phyloP scores from a whole-genome alignment of 331 rosid species.

The Stylosanthes scabra region DNA sequence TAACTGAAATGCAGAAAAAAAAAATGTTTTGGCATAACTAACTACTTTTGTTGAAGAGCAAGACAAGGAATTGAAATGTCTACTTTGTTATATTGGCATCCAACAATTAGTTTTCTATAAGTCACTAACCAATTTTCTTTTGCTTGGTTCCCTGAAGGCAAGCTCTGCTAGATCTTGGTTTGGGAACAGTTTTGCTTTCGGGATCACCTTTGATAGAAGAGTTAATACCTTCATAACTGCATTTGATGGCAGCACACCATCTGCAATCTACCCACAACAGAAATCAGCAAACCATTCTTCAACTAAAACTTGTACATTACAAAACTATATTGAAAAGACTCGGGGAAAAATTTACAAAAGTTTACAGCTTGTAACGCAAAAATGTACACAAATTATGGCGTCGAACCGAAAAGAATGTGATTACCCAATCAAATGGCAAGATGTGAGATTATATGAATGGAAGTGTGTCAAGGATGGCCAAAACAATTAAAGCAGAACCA shows the following conservation, averaged over 20 bases:
- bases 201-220: conserved; percentile 66
- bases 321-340: background rate
- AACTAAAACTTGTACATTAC: conserved; percentile 1
- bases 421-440: background rate
- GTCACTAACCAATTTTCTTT: conserved; percentile 81
- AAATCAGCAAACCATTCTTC: conserved; percentile 52
- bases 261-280: conserved; percentile 73
- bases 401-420: background rate
- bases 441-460: conserved; percentile 1
- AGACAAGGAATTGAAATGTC: background rate
- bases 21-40: no score
- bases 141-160: conserved; percentile 71
- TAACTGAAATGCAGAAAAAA: no score
- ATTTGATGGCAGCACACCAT: conserved; percentile 70
- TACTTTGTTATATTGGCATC: background rate
- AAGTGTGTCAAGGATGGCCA: no score
- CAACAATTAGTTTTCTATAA: background rate
- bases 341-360: background rate
- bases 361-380: background rate
- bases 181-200: conserved; percentile 83
- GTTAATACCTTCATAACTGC: conserved; percentile 61
- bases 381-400: background rate
- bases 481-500: conserved; percentile 2
- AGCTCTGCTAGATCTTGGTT: conserved; percentile 64
- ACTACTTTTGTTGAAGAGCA: background rate